These are phyloP conservation scores for Astrephomene gubernaculifera DNA, from an alignment of 139 green algal genomes.

Conservation along the genomic window DNA sequence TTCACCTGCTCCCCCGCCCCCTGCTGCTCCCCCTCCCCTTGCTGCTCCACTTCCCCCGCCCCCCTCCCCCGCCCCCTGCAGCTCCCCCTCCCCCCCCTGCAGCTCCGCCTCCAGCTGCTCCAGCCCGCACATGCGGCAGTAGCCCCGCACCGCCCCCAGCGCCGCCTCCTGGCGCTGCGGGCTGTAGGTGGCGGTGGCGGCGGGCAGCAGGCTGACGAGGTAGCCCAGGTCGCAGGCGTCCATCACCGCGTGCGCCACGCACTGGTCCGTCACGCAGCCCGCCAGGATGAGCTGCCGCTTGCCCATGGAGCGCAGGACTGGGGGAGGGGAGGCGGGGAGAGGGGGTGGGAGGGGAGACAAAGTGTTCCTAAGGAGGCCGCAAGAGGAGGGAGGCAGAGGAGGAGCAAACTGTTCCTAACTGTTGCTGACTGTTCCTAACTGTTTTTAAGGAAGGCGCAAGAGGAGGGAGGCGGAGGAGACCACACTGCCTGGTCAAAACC, in stretches of 20 bases:
- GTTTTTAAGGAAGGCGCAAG: too few species aligned
- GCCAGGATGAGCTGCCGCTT: slow-evolving; percentile 66
- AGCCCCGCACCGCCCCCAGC: slow-evolving; percentile 61
- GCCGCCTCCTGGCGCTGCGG: slow-evolving; percentile 57
- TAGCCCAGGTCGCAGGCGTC: slow-evolving; percentile 75
- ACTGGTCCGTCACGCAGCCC: slow-evolving; percentile 82
- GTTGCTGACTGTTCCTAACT: too few species aligned
- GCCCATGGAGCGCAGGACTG: slow-evolving; percentile 61
- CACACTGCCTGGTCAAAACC: too few species aligned
- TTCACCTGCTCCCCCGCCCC: not conserved
- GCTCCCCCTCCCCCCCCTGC: not conserved
- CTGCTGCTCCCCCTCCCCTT: not conserved
- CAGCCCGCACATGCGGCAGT: slow-evolving; percentile 68
- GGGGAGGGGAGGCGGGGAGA: not conserved
- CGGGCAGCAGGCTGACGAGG: slow-evolving; percentile 68
- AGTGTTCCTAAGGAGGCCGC: slow-evolving; percentile 35
- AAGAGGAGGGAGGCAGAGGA: too few species aligned
- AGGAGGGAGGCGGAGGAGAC: too few species aligned
- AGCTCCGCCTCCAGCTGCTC: slow-evolving; percentile 66
- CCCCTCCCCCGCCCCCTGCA: not conserved
- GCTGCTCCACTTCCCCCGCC: not conserved
- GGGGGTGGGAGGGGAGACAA: not conserved
- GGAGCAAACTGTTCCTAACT: too few species aligned
- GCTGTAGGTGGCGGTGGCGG: slow-evolving; percentile 59
- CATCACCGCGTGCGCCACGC: slow-evolving; percentile 77